Evolutionary conservation across 176 grass and related monocot species (phyloP).

Genomic region (Cymbopogon citratus): DNA sequence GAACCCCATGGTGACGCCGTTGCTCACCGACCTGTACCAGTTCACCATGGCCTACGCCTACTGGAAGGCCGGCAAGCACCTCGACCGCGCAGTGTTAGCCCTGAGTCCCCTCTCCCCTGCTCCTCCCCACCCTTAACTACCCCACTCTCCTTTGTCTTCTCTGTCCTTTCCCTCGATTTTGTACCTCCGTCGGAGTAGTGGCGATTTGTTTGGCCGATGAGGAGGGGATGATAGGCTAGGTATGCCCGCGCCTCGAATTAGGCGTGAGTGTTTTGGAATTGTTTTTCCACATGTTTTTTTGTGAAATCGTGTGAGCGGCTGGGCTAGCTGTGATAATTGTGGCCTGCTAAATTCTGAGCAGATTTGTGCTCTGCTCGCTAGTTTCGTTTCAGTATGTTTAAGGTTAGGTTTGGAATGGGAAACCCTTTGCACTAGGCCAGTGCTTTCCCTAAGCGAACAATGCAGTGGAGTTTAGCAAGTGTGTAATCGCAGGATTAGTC

Average conservation of each 20-base stretch:
- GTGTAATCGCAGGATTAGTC: neutral
- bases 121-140: too few relatives aligned
- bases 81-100: slow-evolving; percentile 72
- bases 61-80: slow-evolving; percentile 97
- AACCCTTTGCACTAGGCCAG: neutral
- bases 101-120: neutral
- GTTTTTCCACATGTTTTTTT: neutral
- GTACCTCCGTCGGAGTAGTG: neutral
- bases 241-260: neutral
- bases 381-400: neutral
- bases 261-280: neutral
- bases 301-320: neutral
- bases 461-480: neutral
- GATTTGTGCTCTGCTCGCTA: neutral
- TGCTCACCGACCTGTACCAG: slow-evolving; percentile 97
- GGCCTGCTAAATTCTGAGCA: neutral
- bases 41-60: slow-evolving; percentile 99
- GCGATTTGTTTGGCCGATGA: too few relatives aligned
- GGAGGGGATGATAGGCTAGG: neutral
- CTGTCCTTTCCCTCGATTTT: neutral
- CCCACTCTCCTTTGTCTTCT: too few relatives aligned
- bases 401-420: neutral
- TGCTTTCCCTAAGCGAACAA: neutral
- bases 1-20: slow-evolving; percentile 88
- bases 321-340: neutral